Base-by-base conservation (phyloP, 495 filamentous ascomycete species). In the Penicillium malachiteum region DNA sequence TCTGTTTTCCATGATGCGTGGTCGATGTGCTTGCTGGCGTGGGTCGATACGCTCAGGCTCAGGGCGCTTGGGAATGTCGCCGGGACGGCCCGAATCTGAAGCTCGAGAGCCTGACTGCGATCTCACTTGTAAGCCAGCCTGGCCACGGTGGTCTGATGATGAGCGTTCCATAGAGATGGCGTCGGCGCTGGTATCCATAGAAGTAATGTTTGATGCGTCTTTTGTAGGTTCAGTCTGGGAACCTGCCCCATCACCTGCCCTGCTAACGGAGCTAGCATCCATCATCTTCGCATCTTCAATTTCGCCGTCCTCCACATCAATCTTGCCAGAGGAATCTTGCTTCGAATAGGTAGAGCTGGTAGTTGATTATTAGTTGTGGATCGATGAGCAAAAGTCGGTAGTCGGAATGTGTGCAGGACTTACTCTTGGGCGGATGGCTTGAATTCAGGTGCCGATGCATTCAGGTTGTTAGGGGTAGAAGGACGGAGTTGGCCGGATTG, bases 301-400 rank as follows among this genome's bases (percentile, higher is more conserved):
- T 62, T 92, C 89, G 21, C 88, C 89, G 71, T 91, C 88, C 65
- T 91, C 89, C 47, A 87, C 87, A 62, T 92, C 89, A 9, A 66
- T 54, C 44, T 70, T 75, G 11, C 72, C 57, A 41, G 53, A 31
- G 9, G 37, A 60, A 59, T 56, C 67, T 41, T 58, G 61, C 32
- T 64, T 71, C 16, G 62, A 56, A 62, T 64, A 70, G 35, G 71
- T 70, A 13, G 54, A 52, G 16, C 72, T 76, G 53, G 50, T 44
- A 31, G 44, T 54, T 37, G 13, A 43, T 49, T 18, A 48, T 65
- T 54, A 67, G 69, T 54, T 38, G 32, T 17, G 16, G 39, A 38
- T 11, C 18, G 14, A 55, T 37, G 13, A 26, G 21, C 21, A 10
- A 32, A 9, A 5, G 13, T 33, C 26, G 43, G 14, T 17, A 12